Evolutionary conservation across 2,329 filamentous ascomycete genomes (phyloP).

Genomic region (Fusarium floridanum): DNA sequence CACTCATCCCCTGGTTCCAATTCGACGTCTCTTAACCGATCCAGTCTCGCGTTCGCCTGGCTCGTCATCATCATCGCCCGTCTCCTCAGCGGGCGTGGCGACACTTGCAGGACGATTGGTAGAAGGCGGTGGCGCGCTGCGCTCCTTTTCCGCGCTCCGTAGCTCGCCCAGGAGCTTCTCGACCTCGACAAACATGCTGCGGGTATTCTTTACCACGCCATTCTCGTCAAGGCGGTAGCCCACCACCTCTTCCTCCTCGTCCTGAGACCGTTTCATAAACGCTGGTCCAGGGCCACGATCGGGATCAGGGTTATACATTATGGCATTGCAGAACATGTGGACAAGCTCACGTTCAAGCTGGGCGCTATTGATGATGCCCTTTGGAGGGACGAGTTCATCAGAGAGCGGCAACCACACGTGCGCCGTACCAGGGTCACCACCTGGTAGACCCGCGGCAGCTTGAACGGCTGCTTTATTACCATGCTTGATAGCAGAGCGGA

Average conservation of each 20-base stretch:
- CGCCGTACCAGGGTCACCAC: constrained; percentile 68
- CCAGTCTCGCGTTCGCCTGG: constrained; percentile 57
- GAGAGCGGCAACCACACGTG: constrained; percentile 76
- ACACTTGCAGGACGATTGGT: constrained; percentile 53
- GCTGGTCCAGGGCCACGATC: constrained; percentile 75
- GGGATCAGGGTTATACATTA: constrained; percentile 96
- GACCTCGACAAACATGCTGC: constrained; percentile 90
- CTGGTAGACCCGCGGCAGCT: constrained; percentile 71
- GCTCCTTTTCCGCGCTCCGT: constrained; percentile 77
- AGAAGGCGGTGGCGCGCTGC: constrained; percentile 53
- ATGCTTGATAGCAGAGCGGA: constrained; percentile 80
- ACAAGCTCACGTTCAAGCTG: constrained; percentile 94
- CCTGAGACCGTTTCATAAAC: constrained; percentile 64
- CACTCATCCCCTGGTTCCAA: constrained; percentile 51
- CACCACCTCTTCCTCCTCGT: constrained; percentile 61
- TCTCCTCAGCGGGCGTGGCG: constrained; percentile 59
- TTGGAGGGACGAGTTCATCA: constrained; percentile 84
- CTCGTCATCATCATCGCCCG: constrained; percentile 64
- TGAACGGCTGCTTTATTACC: constrained; percentile 75
- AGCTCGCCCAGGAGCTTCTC: constrained; percentile 83
- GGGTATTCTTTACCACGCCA: constrained; percentile 86
- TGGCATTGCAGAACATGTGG: constrained; percentile 97
- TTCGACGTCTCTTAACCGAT: constrained; percentile 53
- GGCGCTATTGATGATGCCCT: constrained; percentile 90
- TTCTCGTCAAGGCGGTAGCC: constrained; percentile 82